phyloP scores from a whole-genome alignment of 257 asterid genomes.

The Ligustrum vulgare region DNA sequence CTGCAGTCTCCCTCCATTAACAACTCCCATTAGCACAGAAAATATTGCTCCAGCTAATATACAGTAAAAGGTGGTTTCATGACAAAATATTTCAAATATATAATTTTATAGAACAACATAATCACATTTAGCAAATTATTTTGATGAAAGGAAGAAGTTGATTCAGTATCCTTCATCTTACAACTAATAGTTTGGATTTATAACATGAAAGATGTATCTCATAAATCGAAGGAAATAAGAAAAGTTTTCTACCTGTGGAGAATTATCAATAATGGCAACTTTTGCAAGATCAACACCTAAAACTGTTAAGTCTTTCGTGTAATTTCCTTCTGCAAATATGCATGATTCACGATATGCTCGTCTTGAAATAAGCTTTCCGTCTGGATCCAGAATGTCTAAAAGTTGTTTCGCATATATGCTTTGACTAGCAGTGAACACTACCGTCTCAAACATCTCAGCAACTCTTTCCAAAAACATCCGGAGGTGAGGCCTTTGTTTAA shows the following conservation, averaged over 20 bases:
- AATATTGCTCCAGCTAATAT: not conserved
- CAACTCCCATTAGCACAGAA: conserved; percentile 1
- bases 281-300: conserved; percentile 93
- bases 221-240: not conserved
- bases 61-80: not conserved
- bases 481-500: conserved; percentile 86
- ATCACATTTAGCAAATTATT: conserved; percentile 1
- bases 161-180: not conserved
- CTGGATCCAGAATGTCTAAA: conserved; percentile 88
- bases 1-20: conserved; percentile 1
- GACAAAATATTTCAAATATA: not conserved
- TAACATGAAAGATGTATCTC: not conserved
- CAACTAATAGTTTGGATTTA: not conserved
- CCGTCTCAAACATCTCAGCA: conserved; percentile 78
- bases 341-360: conserved; percentile 98
- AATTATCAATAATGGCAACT: conserved; percentile 83
- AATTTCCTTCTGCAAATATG: conserved; percentile 69
- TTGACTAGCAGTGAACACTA: conserved; percentile 96
- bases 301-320: conserved; percentile 86
- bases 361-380: conserved; percentile 67
- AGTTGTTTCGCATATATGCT: conserved; percentile 88
- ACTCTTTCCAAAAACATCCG: conserved; percentile 72
- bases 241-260: conserved; percentile 75
- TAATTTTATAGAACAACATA: not conserved
- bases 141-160: not conserved